Evolutionary conservation across 495 filamentous ascomycete genomes (phyloP), one percentile per base, ranked within the genome.

Genomic region (Trichoderma erinaceum): DNA sequence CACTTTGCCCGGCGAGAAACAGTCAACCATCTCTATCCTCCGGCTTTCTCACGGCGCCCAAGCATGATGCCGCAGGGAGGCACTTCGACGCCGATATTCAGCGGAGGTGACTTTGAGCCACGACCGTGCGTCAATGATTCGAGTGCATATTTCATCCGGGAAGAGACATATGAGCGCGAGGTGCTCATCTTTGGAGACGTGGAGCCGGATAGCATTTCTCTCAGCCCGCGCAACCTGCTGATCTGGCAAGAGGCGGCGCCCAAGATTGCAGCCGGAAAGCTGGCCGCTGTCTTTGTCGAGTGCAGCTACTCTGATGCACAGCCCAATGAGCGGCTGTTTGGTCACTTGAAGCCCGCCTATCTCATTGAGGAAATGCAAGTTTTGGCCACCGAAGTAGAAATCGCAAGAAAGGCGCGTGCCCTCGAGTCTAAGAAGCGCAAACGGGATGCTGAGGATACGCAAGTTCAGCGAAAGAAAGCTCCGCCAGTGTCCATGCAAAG

Each of bases 171-270:
- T 0, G 85, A 88, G 2, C 81, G 81, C 52, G 92, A 97, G 78
- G 85, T 97, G 29, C 86, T 99, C 58, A 88, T 99, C 68, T 98
- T 97, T 74, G 95, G 95, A 50, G 95, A 99, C 72, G 89, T 98
- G 44, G 95, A 99, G 74, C 93, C 95, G 11, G 95, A 99, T 74
- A 87, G 87, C 12, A 77, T 97, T 61, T 94, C 92, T 0, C 75
- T 92, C 4, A 87, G 85, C 4, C 91, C 92, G n/a, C 87, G 92
- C 41, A 99, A 92, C 70, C 79, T 77, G 43, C 81, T 78, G 12
- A 87, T 98, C 13, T 99, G 95, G 95, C 80, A 82, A 61, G 87
- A 92, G 71, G 93, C 94, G 1, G 96, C 92, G 0, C 88, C 87
- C 12, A 96, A 95, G 72, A 86, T 98, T 25, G 86, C 80, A 4